phyloP scores from a whole-genome alignment of 179 eudicot species.

The Beta lomatogona region DNA sequence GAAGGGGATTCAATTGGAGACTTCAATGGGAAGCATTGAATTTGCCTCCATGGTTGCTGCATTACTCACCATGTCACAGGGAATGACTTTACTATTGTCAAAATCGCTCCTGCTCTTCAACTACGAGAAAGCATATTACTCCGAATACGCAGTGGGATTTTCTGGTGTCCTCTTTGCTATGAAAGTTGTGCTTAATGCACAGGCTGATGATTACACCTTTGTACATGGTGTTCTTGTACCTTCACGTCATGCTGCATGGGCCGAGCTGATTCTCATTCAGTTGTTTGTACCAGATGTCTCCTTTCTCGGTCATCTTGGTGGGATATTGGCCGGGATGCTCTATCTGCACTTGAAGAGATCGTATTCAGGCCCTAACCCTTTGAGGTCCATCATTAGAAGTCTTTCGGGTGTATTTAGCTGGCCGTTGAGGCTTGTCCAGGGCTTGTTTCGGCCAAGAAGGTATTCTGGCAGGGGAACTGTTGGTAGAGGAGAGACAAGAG shows the following conservation, averaged over 20 bases:
- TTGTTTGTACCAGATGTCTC: conserved; percentile 80
- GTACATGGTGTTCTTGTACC: conserved; percentile 84
- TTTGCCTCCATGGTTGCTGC: conserved; percentile 74
- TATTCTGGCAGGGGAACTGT: conserved; percentile 55
- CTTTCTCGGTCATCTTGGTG: conserved; percentile 92
- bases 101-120: conserved; percentile 60
- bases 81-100: conserved; percentile 71
- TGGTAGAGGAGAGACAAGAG: conserved; percentile 33
- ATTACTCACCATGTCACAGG: conserved; percentile 80
- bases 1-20: conserved; percentile 89
- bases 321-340: conserved; percentile 79
- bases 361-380: conserved; percentile 58
- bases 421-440: conserved; percentile 49
- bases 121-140: conserved; percentile 62
- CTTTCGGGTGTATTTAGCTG: conserved; percentile 40
- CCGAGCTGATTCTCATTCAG: conserved; percentile 82
- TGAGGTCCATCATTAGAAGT: conserved; percentile 41
- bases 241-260: conserved; percentile 83
- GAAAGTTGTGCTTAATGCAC: conserved; percentile 89
- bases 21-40: conserved; percentile 74
- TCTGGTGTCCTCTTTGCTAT: conserved; percentile 94
- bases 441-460: conserved; percentile 37
- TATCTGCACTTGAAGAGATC: conserved; percentile 53
- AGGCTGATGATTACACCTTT: conserved; percentile 56
- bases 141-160: conserved; percentile 83